A percentile compares a stretch with the other conserved stretches of the same genome.
Evolutionary conservation across 1,139 yeast genomes (phyloP).

Genomic region (Geotrichum bryndzae): DNA sequence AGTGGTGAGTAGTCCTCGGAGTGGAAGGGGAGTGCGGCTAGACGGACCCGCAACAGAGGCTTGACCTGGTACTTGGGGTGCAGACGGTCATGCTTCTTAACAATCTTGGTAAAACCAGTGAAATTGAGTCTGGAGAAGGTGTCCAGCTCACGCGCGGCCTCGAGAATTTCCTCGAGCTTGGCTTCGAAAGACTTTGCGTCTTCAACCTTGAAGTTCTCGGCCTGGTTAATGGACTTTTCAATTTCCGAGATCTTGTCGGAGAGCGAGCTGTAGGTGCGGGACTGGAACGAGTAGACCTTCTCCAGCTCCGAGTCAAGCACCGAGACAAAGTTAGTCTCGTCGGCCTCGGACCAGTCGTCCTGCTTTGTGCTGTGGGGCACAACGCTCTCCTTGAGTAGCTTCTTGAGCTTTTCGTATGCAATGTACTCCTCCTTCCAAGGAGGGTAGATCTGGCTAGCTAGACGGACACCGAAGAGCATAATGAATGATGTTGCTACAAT

Average conservation of each 20-base stretch:
- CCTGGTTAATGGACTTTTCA: conserved; percentile 42
- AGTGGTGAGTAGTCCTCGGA: conserved; percentile 93
- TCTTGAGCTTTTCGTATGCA: conserved; percentile 71
- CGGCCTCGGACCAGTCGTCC: conserved; percentile 62
- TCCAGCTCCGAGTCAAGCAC: conserved; percentile 82
- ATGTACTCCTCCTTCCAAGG: conserved; percentile 88
- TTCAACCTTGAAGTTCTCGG: conserved; percentile 24
- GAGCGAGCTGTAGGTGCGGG: conserved; percentile 61
- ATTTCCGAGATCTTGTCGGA: conserved; percentile 57
- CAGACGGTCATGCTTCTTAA: conserved; percentile 89
- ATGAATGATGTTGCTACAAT: neutral
- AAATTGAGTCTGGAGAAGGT: conserved; percentile 85
- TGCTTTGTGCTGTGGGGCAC: conserved; percentile 34
- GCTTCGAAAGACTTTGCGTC: conserved; percentile 54
- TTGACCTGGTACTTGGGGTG: conserved; percentile 82
- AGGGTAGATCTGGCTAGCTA: conserved; percentile 72
- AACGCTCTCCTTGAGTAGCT: conserved; percentile 73
- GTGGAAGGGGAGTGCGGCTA: conserved; percentile 84
- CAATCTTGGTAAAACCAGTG: conserved; percentile 91
- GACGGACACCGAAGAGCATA: conserved; percentile 83
- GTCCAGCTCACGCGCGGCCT: conserved; percentile 78
- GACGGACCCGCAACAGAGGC: conserved; percentile 80
- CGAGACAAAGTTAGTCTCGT: conserved; percentile 75
- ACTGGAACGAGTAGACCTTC: conserved; percentile 87
- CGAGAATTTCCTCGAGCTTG: conserved; percentile 65